Evolutionary conservation across 2,329 filamentous ascomycete genomes (phyloP).

Genomic region (Hymenotorrendiella dingleyae): DNA sequence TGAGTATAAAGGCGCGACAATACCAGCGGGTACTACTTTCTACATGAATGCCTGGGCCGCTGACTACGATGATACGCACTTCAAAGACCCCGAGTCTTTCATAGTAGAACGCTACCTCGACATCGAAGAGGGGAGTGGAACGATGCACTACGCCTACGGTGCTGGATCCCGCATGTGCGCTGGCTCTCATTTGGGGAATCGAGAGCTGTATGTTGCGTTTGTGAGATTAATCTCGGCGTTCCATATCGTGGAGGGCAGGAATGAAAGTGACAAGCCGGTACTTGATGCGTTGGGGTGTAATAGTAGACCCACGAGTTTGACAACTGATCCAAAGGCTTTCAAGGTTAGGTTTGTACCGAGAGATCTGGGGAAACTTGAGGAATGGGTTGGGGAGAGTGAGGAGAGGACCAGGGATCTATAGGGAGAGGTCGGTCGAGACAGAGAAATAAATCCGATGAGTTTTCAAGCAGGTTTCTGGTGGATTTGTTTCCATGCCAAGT

Average conservation of each 20-base stretch:
- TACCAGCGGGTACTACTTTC: constrained; percentile 72
- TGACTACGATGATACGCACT: constrained; percentile 65
- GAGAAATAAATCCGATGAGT: too few relatives aligned
- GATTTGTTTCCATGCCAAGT: too few relatives aligned
- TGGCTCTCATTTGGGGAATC: constrained; percentile 57
- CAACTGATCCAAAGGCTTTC: constrained; percentile 57
- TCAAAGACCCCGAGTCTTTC: constrained; percentile 57
- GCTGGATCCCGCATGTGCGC: constrained; percentile 59
- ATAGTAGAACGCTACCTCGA: constrained; percentile 66
- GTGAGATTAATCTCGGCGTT: constrained; percentile 55
- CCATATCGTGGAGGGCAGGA: constrained; percentile 42
- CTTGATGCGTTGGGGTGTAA: constrained; percentile 54
- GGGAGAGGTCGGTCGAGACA: background rate
- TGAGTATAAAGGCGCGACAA: constrained; percentile 56
- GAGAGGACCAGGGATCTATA: constrained; percentile 20
- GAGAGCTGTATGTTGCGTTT: constrained; percentile 56
- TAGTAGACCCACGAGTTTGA: constrained; percentile 49
- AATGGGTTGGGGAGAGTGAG: constrained; percentile 45
- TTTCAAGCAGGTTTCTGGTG: too few relatives aligned
- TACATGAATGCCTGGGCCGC: constrained; percentile 78
- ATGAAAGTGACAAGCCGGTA: constrained; percentile 43
- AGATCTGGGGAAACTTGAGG: constrained; percentile 38
- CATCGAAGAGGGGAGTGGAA: constrained; percentile 42
- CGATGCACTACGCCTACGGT: constrained; percentile 57
- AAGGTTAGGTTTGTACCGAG: constrained; percentile 50